A percentile compares a stretch with the other conserved stretches of the same genome.
phyloP scores from a whole-genome alignment of 1,139 yeast genomes.

The Pichia sp. region DNA sequence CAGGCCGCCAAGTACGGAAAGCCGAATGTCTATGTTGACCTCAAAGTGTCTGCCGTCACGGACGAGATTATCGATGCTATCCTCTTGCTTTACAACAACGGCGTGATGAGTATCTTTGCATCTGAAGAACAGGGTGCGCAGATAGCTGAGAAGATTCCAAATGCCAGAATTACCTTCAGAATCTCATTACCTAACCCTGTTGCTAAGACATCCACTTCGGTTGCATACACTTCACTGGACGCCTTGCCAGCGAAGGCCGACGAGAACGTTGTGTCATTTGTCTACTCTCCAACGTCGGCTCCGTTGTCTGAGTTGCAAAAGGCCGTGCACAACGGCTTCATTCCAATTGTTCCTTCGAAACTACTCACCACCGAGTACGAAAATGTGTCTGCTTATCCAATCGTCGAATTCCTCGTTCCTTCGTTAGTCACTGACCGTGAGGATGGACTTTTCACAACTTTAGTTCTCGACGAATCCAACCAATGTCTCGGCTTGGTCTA shows the following conservation, averaged over 20 bases:
- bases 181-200: constrained; percentile 20
- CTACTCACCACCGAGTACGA: constrained; percentile 42
- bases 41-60: constrained; percentile 13
- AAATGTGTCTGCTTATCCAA: constrained; percentile 30
- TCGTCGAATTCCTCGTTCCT: constrained; percentile 51
- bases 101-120: constrained; percentile 52
- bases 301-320: constrained; percentile 7
- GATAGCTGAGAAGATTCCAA: constrained; percentile 48
- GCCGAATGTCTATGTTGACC: constrained; percentile 22
- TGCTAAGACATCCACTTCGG: constrained; percentile 18
- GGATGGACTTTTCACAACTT: constrained; percentile 81
- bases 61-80: constrained; percentile 28
- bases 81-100: constrained; percentile 60
- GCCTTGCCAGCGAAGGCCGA: constrained; percentile 8
- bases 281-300: not conserved
- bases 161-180: constrained; percentile 49
- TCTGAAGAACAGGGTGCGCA: constrained; percentile 33
- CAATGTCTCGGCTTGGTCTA: constrained; percentile 85
- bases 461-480: constrained; percentile 66
- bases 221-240: constrained; percentile 25
- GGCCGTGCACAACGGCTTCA: constrained; percentile 34
- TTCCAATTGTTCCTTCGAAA: constrained; percentile 44
- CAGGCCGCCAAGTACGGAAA: constrained; percentile 20
- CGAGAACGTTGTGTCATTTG: constrained; percentile 6
- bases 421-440: constrained; percentile 73